Percentiles rank a stretch among this genome's conserved stretches.
Evolutionary conservation across 371 early-diverging fungal genomes (phyloP).

Genomic region (Conidiobolus incongruus): DNA sequence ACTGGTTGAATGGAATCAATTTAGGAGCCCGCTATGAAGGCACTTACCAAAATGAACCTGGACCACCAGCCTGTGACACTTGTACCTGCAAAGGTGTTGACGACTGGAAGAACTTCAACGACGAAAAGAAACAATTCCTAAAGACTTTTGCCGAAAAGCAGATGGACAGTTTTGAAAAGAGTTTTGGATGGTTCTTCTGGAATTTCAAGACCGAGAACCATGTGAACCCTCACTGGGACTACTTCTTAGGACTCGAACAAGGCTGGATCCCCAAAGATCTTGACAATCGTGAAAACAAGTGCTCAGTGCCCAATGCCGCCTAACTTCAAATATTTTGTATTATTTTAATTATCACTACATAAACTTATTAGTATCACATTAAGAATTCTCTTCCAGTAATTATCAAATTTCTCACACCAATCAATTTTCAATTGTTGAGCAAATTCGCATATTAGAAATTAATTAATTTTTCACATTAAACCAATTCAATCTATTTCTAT

Average conservation of each 20-base stretch:
- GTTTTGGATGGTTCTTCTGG: conserved; percentile 21
- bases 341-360: too few species aligned
- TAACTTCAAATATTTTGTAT: too few species aligned
- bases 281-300: conserved; percentile 6
- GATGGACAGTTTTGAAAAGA: conserved; percentile 19
- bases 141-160: conserved; percentile 15
- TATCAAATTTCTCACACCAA: too few species aligned
- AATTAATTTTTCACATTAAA: too few species aligned
- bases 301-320: too few species aligned
- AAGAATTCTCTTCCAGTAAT: too few species aligned
- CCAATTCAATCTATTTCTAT: too few species aligned
- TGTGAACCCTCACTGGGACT: conserved; percentile 14
- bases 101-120: conserved; percentile 7
- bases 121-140: conserved; percentile 9
- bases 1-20: conserved; percentile 39
- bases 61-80: conserved; percentile 10
- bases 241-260: conserved; percentile 12
- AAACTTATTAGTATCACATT: too few species aligned
- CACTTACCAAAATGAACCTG: not conserved
- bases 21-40: conserved; percentile 36
- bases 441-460: too few species aligned
- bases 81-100: conserved; percentile 23
- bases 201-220: conserved; percentile 17
- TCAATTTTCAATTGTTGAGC: too few species aligned
- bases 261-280: conserved; percentile 14